These are phyloP conservation scores for Myotisia sp. DNA, from an alignment of 2,329 filamentous ascomycete species.

Conservation along the genomic window DNA sequence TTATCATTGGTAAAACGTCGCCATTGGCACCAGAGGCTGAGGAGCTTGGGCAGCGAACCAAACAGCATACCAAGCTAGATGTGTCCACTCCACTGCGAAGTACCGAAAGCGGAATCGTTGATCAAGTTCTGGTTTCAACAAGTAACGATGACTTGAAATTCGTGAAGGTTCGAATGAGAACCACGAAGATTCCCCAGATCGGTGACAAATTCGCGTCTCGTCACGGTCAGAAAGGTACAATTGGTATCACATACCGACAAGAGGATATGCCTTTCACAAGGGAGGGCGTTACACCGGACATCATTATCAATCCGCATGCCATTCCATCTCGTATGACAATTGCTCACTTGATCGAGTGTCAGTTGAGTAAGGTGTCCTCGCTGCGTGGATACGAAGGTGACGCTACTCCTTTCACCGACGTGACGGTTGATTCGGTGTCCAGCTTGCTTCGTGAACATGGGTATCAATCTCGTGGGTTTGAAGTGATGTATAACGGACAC, in stretches of 20 bases:
- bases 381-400: slow-evolving; percentile 92
- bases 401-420: slow-evolving; percentile 92
- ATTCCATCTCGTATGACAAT: slow-evolving; percentile 99
- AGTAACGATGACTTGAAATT: slow-evolving; percentile 90
- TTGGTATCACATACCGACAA: slow-evolving; percentile 93
- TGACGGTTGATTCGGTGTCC: slow-evolving; percentile 89
- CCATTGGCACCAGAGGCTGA: slow-evolving; percentile 86
- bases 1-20: slow-evolving; percentile 97
- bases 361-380: slow-evolving; percentile 88
- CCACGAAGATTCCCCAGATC: slow-evolving; percentile 96
- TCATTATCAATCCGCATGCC: slow-evolving; percentile 98
- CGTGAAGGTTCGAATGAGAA: slow-evolving; percentile 92
- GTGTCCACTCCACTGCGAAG: slow-evolving; percentile 88
- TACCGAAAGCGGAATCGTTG: slow-evolving; percentile 93
- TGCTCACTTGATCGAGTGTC: slow-evolving; percentile 98
- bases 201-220: slow-evolving; percentile 98
- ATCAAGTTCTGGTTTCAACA: slow-evolving; percentile 84
- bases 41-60: slow-evolving; percentile 83
- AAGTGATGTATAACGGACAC: slow-evolving; percentile 98
- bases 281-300: slow-evolving; percentile 81
- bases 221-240: slow-evolving; percentile 98
- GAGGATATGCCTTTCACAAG: slow-evolving; percentile 98
- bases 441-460: slow-evolving; percentile 73
- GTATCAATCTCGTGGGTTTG: slow-evolving; percentile 93
- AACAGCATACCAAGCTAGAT: slow-evolving; percentile 81